Conservation (phyloP, 2,329 filamentous ascomycete genomes). For the Boeremia lycopersici region DNA sequence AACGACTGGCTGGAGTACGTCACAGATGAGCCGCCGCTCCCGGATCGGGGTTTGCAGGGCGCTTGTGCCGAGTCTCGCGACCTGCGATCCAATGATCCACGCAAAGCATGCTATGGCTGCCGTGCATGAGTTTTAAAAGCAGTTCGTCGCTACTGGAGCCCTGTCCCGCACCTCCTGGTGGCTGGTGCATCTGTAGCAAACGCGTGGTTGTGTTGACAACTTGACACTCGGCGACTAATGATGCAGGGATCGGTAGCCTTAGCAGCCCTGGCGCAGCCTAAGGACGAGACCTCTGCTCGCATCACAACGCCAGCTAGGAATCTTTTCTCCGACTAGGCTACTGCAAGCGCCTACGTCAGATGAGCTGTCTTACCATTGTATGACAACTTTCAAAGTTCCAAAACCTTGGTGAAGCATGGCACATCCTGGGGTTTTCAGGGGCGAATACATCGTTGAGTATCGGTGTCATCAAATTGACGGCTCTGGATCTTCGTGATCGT, state of each 20-base stretch:
- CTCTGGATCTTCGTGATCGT: conserved; percentile 25
- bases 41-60: conserved; percentile 13
- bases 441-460: background rate
- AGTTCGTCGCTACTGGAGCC: background rate
- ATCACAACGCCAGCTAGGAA: background rate
- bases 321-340: conserved; percentile 12
- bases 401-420: conserved; percentile 2
- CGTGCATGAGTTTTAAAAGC: conserved; percentile 7
- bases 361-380: conserved; percentile 5
- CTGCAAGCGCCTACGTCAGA: conserved; percentile 18
- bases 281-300: conserved; percentile 6
- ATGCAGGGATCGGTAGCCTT: conserved; percentile 14
- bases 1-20: conserved; percentile 14
- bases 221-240: conserved; percentile 6
- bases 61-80: conserved; percentile 9
- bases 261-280: conserved; percentile 10
- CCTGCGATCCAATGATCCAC: conserved; percentile 9
- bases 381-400: conserved; percentile 6
- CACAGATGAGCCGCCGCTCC: conserved; percentile 9
- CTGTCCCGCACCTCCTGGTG: background rate
- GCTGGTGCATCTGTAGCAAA: background rate
- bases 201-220: conserved; percentile 1
- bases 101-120: conserved; percentile 9
- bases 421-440: background rate
- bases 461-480: conserved; percentile 5